Base-by-base conservation (phyloP, 352 stramenopile genomes). In the Thalassiosira sp. region DNA sequence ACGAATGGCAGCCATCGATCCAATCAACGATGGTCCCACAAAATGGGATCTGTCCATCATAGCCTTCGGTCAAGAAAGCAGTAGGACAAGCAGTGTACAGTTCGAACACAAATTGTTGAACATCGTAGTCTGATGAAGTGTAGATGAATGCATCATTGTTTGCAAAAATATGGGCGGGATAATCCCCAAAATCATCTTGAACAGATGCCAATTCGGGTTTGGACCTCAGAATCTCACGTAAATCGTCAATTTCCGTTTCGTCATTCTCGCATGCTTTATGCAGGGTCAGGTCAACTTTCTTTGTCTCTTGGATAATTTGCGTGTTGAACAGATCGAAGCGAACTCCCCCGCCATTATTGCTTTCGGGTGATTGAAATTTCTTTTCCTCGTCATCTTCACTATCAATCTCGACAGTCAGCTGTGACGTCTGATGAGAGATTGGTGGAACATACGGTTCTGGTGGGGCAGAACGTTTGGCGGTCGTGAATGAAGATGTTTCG, bases 61-160 rank as follows among this genome's bases (percentile, higher is more conserved):
- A 60, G 11, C 67, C 67, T 28, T 68, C 54, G 10, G 56, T 45
- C n/a, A 69, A 69, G 24, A 76, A 76, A 37, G 67, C 67, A 25
- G 11, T 24, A n/a, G 67, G 67, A 42, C 20, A 68, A 15, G 67
- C 54, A 35, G 13, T 22, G 33, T 76, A 76, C 15, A 76, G 58
- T 31, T 76, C 56, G 24, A 63, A 43, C 0, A 61, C 42, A 51
- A 67, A 76, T 25, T 76, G 16, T 25, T 61, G 20, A 1, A 76
- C 56, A 27, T 68, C 58, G 18, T 60, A 10, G 46, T 76, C 67
- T 11, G 42, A 62, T 22, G 43, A n/a, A n/a, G 43, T 24, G 31
- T 68, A 76, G 8, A 76, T 76, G 49, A 76, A 54, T 11, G 67
- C 20, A 28, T 67, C 48, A 49, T 76, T 76, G 13, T 61, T 60